These are phyloP conservation scores for Monilinia fructicola DNA, from an alignment of 2,329 filamentous ascomycete species.

Conservation along the genomic window DNA sequence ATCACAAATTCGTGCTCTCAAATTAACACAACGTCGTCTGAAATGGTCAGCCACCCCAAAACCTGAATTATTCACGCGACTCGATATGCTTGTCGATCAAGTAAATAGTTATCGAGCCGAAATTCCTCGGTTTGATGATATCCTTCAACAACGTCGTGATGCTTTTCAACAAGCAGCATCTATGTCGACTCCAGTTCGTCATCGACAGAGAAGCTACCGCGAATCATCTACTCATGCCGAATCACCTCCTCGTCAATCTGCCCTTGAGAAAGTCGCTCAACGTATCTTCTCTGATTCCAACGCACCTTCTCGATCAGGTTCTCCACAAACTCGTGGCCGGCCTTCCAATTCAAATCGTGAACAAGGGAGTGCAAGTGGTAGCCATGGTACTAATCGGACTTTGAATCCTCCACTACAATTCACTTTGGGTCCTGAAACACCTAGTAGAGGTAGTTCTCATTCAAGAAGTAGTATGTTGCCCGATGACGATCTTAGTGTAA, in stretches of 20 bases:
- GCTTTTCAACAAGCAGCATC: conserved; percentile 60
- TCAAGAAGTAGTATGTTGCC: conserved; percentile 12
- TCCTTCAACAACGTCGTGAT: conserved; percentile 64
- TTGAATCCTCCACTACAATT: conserved; percentile 33
- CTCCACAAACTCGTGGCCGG: conserved; percentile 38
- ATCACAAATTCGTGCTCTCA: conserved; percentile 49
- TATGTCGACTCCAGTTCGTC: conserved; percentile 36
- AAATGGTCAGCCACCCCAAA: conserved; percentile 52
- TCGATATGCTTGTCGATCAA: conserved; percentile 62
- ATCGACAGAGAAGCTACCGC: conserved; percentile 46
- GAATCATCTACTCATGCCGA: conserved; percentile 48
- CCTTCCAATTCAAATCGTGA: conserved; percentile 28
- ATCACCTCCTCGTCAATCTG: conserved; percentile 55
- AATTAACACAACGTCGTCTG: conserved; percentile 54
- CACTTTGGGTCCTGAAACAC: conserved; percentile 31
- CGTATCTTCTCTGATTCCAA: conserved; percentile 56
- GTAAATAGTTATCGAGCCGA: conserved; percentile 60
- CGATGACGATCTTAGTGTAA: background rate
- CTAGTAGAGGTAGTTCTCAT: conserved; percentile 33
- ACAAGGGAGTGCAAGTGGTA: conserved; percentile 31
- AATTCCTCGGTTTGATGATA: conserved; percentile 70
- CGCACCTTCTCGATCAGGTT: conserved; percentile 38
- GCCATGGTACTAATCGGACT: conserved; percentile 32
- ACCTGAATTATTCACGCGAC: conserved; percentile 55
- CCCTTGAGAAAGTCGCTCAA: conserved; percentile 61